These are phyloP conservation scores for Oryza australiensis DNA, from an alignment of 176 grass and related monocot genomes.

Conservation along the genomic window DNA sequence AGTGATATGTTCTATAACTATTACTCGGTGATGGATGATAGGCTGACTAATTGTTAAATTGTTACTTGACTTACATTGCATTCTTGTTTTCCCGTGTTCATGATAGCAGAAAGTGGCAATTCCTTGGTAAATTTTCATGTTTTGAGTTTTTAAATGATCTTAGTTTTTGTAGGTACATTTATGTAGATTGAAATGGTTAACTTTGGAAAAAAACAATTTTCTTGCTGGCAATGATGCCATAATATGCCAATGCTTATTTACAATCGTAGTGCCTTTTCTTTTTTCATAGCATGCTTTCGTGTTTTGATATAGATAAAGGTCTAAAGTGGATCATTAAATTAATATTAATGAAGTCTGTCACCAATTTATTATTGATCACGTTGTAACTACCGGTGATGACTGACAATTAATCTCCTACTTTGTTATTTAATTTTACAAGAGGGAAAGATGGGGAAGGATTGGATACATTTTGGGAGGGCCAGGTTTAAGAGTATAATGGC, in stretches of 20 bases:
- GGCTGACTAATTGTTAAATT: not conserved
- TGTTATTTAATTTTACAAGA: slow-evolving; percentile 14
- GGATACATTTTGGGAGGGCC: not conserved
- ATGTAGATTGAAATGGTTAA: not conserved
- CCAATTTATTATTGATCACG: not conserved
- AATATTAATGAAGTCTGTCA: not conserved
- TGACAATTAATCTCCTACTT: slow-evolving; percentile 1
- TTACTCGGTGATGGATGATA: not conserved
- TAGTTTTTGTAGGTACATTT: not conserved
- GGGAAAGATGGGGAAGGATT: not conserved
- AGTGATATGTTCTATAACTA: not conserved
- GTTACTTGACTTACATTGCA: not conserved
- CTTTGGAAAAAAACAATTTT: not conserved
- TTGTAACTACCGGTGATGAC: not conserved
- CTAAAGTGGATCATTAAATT: not conserved
- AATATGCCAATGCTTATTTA: not conserved
- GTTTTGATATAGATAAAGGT: not conserved
- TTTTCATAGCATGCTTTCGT: not conserved
- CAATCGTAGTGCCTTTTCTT: not conserved
- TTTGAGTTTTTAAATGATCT: not conserved
- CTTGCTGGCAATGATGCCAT: not conserved
- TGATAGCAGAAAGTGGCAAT: not conserved
- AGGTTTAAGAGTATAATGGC: not conserved
- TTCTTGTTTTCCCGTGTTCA: not conserved
- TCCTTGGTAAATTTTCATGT: not conserved